Evolutionary conservation across 2,329 filamentous ascomycete genomes (phyloP).

Genomic region (Gaeumannomyces tritici): DNA sequence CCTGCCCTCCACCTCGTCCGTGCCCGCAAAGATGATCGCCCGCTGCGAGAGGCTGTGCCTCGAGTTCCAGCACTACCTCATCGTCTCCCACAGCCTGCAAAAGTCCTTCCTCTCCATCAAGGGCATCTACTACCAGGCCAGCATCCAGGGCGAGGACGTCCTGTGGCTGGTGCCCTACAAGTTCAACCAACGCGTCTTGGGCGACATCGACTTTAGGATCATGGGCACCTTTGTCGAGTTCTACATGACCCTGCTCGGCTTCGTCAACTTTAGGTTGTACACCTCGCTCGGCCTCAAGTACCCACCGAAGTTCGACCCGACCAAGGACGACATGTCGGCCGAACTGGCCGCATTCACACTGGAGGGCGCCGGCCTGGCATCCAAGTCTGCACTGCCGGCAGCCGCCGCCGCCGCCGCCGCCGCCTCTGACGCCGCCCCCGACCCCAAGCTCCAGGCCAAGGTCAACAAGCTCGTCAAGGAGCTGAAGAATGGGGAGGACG

Average conservation of each 20-base stretch:
- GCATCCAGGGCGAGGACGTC: slow-evolving; percentile 92
- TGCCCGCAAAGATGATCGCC: slow-evolving; percentile 91
- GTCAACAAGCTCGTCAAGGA: slow-evolving; percentile 62
- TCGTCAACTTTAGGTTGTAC: slow-evolving; percentile 93
- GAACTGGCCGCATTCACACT: slow-evolving; percentile 88
- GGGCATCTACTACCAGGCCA: slow-evolving; percentile 98
- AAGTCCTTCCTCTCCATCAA: slow-evolving; percentile 99
- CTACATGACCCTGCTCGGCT: slow-evolving; percentile 91
- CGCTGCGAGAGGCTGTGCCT: slow-evolving; percentile 86
- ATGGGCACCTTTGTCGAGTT: slow-evolving; percentile 99
- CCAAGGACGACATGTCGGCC: slow-evolving; percentile 79
- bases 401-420: slow-evolving; percentile 15
- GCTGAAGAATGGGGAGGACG: slow-evolving; percentile 43
- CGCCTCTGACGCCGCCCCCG: slow-evolving; percentile 38
- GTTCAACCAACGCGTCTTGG: slow-evolving; percentile 90
- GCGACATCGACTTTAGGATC: slow-evolving; percentile 95
- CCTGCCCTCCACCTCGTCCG: slow-evolving; percentile 78
- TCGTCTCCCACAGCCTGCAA: slow-evolving; percentile 78
- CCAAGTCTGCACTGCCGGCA: slow-evolving; percentile 37
- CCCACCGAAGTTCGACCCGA: slow-evolving; percentile 83
- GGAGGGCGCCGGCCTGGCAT: slow-evolving; percentile 58
- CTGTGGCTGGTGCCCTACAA: slow-evolving; percentile 96
- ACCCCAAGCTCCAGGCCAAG: slow-evolving; percentile 54
- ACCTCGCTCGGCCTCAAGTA: slow-evolving; percentile 87
- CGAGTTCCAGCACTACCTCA: slow-evolving; percentile 97